phyloP scores from a whole-genome alignment of 2,329 filamentous ascomycete species.

The Colletotrichum euphorbiae region DNA sequence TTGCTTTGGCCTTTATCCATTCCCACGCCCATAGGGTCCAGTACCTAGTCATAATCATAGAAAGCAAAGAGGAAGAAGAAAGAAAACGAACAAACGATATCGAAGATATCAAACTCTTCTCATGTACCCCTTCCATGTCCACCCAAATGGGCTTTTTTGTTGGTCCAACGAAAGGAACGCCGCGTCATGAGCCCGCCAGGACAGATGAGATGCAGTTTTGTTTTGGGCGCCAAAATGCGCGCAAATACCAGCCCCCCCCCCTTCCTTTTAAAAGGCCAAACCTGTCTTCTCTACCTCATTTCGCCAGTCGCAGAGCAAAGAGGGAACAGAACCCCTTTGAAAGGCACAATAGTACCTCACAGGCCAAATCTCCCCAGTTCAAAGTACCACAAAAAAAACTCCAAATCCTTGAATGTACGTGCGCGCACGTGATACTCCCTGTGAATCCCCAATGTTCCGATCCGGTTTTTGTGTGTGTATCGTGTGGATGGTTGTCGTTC shows the following conservation, averaged over 20 bases:
- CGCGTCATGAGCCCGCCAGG: constrained; percentile 11
- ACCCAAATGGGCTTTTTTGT: neutral
- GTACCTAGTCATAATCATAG: neutral
- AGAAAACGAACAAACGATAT: neutral
- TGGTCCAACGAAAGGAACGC: constrained; percentile 29
- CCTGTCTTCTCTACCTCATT: constrained; percentile 24
- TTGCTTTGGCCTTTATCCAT: constrained; percentile 9
- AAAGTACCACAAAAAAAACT: constrained; percentile 23
- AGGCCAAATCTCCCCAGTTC: neutral
- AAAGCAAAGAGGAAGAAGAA: neutral
- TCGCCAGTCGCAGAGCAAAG: neutral
- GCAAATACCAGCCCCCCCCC: neutral
- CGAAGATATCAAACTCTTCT: neutral
- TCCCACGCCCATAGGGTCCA: constrained; percentile 1
- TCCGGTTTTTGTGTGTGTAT: constrained; percentile 30
- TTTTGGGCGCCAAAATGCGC: constrained; percentile 31
- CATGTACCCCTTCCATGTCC: neutral
- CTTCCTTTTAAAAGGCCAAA: constrained; percentile 3
- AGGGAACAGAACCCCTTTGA: neutral
- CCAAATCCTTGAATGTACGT: constrained; percentile 18
- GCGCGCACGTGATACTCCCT: constrained; percentile 10
- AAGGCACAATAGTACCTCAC: constrained; percentile 3
- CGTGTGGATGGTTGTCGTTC: constrained; percentile 24
- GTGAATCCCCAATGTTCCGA: neutral
- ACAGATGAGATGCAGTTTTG: constrained; percentile 26